These are phyloP conservation scores for Penicillium paneum DNA, from an alignment of 2,329 filamentous ascomycete genomes.

Conservation along the genomic window DNA sequence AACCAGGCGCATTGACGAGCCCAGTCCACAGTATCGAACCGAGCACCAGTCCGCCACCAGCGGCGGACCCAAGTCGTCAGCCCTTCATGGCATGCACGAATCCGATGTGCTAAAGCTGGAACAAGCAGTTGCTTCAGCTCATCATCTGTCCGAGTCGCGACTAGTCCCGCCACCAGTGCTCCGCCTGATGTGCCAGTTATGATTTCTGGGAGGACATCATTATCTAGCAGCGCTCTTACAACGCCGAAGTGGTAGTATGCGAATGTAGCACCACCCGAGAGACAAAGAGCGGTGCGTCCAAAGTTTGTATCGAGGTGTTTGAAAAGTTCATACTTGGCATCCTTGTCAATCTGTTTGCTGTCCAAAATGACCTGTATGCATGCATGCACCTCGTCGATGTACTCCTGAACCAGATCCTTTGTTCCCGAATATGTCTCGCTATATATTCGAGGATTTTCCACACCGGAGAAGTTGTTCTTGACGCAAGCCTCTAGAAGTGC, in stretches of 20 bases:
- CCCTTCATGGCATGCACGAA: slow-evolving; percentile 79
- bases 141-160: slow-evolving; percentile 86
- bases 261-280: slow-evolving; percentile 91
- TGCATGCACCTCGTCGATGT: slow-evolving; percentile 66
- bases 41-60: slow-evolving; percentile 89
- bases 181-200: slow-evolving; percentile 96
- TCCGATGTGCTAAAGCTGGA: slow-evolving; percentile 78
- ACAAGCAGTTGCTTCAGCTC: slow-evolving; percentile 82
- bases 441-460: slow-evolving; percentile 92
- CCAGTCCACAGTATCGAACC: slow-evolving; percentile 94
- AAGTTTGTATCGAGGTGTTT: slow-evolving; percentile 88
- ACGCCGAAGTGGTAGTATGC: slow-evolving; percentile 97
- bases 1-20: slow-evolving; percentile 84
- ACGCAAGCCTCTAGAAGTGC: slow-evolving; percentile 81
- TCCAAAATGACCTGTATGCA: slow-evolving; percentile 65
- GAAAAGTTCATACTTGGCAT: slow-evolving; percentile 78
- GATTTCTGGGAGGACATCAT: slow-evolving; percentile 80
- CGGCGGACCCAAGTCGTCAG: slow-evolving; percentile 72
- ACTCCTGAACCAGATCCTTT: slow-evolving; percentile 89
- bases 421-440: slow-evolving; percentile 97
- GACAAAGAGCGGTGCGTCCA: slow-evolving; percentile 84
- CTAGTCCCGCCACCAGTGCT: slow-evolving; percentile 79
- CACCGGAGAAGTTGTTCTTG: slow-evolving; percentile 95
- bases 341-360: slow-evolving; percentile 63
- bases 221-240: slow-evolving; percentile 82